Evolutionary conservation across 305 asterid species (phyloP), one percentile per base, ranked within the genome.

Genomic region (Fraxinus angustifolia): DNA sequence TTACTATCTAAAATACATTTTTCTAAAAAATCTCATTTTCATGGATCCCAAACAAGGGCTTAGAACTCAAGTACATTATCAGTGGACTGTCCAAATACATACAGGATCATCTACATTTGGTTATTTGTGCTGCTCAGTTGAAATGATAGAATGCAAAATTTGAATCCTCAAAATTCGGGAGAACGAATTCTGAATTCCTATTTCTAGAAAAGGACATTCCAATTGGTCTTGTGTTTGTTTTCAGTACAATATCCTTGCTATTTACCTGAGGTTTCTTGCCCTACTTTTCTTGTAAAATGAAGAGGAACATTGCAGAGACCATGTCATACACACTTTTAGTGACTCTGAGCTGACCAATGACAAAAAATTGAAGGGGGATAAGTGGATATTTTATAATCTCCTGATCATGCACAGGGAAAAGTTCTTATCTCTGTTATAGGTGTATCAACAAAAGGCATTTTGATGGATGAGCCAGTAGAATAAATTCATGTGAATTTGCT

Each of bases 281-380:
- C 7, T 16, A 4, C 21, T 50, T 50, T 50, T 50, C 4, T 50
- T 16, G 19, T 50, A 50, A 16, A 50, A 50, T 50, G 19, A 50
- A 50, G 21, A 50, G 19, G 2, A 16, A 50, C 23, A 16, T 14
- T 33, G 82, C 31, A 76, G 78, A 79, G 72, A 36, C 80, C 56
- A 77, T 80, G 82, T 81, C 50, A 53, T 10, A 67, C 40, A 6
- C 82, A 62, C 74, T 21, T 62, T 68, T 67, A 8, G 16, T 62
- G 19, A 56, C 53, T 45, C 21, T 53, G 19, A 53, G 65, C 65
- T 16, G 65, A 53, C 23, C 1, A 26, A 53, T 53, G 65, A 6
- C 26, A 23, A 53, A n/a, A 53, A n/a, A 4, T 16, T n/a, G 26
- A n/a, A n/a, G 65, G 65, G 10, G 23, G 65, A 14, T 60, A 42